These are phyloP conservation scores for Kwoniella shandongensis DNA, from an alignment of 768 basidiomycete genomes.

Conservation along the genomic window DNA sequence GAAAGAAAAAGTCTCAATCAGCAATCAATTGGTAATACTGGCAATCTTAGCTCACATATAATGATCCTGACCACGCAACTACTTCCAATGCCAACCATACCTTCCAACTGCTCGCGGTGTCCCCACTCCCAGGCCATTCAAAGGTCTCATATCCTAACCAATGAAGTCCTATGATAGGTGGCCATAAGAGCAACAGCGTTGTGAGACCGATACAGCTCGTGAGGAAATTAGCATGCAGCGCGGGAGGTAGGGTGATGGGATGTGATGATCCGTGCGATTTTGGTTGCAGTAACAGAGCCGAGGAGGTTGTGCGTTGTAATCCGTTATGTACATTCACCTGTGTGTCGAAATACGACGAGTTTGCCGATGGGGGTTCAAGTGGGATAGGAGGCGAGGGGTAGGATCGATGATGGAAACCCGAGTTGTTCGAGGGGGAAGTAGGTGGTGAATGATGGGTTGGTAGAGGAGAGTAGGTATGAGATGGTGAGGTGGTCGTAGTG, in stretches of 20 bases:
- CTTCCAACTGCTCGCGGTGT: slow-evolving; percentile 39
- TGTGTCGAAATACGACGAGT: background rate
- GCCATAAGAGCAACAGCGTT: slow-evolving; percentile 73
- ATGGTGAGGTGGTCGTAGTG: background rate
- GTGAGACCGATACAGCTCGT: slow-evolving; percentile 76
- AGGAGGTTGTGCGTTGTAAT: slow-evolving; percentile 9
- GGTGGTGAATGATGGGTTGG: slow-evolving; percentile 13
- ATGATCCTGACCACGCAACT: slow-evolving; percentile 69
- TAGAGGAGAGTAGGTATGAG: slow-evolving; percentile 19
- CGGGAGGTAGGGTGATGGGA: slow-evolving; percentile 69
- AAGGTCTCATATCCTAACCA: slow-evolving; percentile 67
- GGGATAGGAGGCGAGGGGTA: slow-evolving; percentile 4
- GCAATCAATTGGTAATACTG: background rate
- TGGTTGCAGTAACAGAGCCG: background rate
- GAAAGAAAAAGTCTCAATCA: too few relatives aligned
- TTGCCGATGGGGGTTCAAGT: background rate
- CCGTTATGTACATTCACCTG: background rate
- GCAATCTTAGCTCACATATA: slow-evolving; percentile 61
- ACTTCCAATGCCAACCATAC: slow-evolving; percentile 63
- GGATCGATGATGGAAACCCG: slow-evolving; percentile 2
- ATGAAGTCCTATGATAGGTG: slow-evolving; percentile 74
- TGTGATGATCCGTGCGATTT: background rate
- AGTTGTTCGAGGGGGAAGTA: background rate
- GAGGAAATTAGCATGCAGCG: slow-evolving; percentile 77
- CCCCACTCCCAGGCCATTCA: slow-evolving; percentile 59